Evolutionary conservation across 2,329 filamentous ascomycete genomes (phyloP).

Genomic region (Paracoccidioides lutzii): DNA sequence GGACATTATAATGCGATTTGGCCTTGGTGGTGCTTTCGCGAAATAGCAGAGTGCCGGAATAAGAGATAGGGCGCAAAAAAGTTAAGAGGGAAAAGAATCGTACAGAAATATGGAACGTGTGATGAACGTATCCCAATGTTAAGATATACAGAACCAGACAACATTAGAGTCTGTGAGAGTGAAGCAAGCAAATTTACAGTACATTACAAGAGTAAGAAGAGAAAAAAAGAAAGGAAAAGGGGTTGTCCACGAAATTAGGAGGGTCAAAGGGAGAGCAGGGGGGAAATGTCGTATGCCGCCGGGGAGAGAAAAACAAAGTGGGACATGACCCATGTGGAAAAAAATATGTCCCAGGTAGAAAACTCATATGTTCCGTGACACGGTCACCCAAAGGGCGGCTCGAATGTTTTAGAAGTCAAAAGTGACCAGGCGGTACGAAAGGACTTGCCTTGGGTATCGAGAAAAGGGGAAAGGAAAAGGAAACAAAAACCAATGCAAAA

Average conservation of each 20-base stretch:
- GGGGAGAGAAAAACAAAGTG: not conserved
- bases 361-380: not conserved
- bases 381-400: not conserved
- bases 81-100: too few relatives aligned
- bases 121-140: not conserved
- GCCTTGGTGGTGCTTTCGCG: too few relatives aligned
- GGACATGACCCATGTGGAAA: not conserved
- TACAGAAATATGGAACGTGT: not conserved
- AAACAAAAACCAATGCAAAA: not conserved
- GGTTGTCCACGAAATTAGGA: not conserved
- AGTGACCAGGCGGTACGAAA: not conserved
- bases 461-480: not conserved
- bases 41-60: too few relatives aligned
- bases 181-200: not conserved
- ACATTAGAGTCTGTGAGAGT: not conserved
- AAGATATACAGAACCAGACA: not conserved
- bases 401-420: not conserved
- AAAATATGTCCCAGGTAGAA: too few relatives aligned
- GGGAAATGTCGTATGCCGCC: not conserved
- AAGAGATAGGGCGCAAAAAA: too few relatives aligned
- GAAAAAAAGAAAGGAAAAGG: not conserved
- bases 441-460: too few relatives aligned
- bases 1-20: too few relatives aligned
- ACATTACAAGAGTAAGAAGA: not conserved
- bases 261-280: not conserved